Base-by-base conservation (phyloP, 306 rosid genomes). In the Hippophae tibetana region DNA sequence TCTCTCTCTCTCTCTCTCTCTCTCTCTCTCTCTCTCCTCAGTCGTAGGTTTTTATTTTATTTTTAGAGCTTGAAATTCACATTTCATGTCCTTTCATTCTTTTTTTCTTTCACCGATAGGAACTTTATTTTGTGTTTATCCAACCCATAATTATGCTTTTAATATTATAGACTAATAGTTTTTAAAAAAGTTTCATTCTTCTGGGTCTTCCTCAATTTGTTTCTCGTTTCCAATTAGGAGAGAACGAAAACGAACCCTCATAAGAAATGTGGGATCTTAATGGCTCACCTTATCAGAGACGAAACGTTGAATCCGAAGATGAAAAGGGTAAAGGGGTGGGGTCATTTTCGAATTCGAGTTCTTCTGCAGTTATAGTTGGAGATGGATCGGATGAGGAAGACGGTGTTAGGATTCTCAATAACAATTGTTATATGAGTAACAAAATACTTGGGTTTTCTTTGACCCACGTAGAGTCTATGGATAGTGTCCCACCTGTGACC, bases 261-360 rank as follows among this genome's bases (percentile, higher is more conserved):
- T 2, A 47, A 75, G 79, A 78, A 87, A 92, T 92, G 99, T 92
- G 95, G 99, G 96, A 92, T 88, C 96, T 92, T 52, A 92, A 92
- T 68, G 99, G 80, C 78, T 83, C 83, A 3, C 98, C 98, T 13
- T 83, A 76, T 72, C 78, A 72, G 71, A 76, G 71, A 10, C 64
- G 75, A 9, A 69, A 51, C 57, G 76, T 80, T 38, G 90, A 84
- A 69, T 84, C 87, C 3, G 94, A 84, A 31, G 38, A 31, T 27
- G 88, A 84, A 7, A 80, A 83, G 62, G 92, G 92, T 0, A 90
- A 87, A 55, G 65, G 81, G 62, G 83, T 84, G 56, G 96, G 86
- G 78, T 92, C 96, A 63, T 66, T 82, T 13, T 88, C 99, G 18
- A 85, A 85, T 74, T 92, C 96, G 3, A 85, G 96, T 74, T 92